Conservation (phyloP, 164 flowering plant species). For the Vitis cinerea region DNA sequence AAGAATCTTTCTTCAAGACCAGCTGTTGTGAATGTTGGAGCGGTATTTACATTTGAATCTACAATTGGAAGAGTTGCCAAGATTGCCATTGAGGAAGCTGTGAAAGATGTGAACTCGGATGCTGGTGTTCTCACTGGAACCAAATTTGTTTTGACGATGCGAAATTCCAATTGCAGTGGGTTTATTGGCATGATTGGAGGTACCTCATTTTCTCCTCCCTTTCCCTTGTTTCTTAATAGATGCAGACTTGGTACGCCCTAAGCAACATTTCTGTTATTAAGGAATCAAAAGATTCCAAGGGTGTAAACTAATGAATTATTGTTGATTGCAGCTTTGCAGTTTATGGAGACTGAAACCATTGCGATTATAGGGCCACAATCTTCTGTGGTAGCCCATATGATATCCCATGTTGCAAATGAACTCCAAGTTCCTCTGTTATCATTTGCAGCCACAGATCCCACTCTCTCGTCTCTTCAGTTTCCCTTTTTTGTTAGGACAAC, state of each 20-base stretch:
- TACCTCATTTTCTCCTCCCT: slow-evolving; percentile 17
- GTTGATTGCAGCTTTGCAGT: slow-evolving; percentile 56
- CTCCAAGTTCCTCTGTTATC: slow-evolving; percentile 86
- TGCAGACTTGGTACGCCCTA: not conserved
- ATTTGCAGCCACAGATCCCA: slow-evolving; percentile 86
- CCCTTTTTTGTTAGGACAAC: slow-evolving; percentile 79
- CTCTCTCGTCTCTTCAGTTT: slow-evolving; percentile 71
- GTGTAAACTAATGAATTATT: not conserved
- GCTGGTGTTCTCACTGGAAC: slow-evolving; percentile 64
- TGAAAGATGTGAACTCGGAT: slow-evolving; percentile 78
- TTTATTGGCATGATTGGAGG: slow-evolving; percentile 81
- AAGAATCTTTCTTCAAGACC: slow-evolving; percentile 62
- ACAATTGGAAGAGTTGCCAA: slow-evolving; percentile 85
- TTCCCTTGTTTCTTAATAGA: not conserved
- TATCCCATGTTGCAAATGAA: slow-evolving; percentile 75
- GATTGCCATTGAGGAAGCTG: slow-evolving; percentile 79
- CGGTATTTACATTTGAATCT: slow-evolving; percentile 69
- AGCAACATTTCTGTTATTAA: not conserved
- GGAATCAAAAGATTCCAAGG: not conserved
- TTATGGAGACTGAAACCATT: slow-evolving; percentile 75
- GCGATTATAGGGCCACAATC: slow-evolving; percentile 90
- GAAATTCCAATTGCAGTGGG: slow-evolving; percentile 70
- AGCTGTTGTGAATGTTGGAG: slow-evolving; percentile 70
- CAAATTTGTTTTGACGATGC: slow-evolving; percentile 44
- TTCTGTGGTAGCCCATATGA: slow-evolving; percentile 72